Conservation (phyloP, 106 monocot species). For the Allium fistulosum region DNA sequence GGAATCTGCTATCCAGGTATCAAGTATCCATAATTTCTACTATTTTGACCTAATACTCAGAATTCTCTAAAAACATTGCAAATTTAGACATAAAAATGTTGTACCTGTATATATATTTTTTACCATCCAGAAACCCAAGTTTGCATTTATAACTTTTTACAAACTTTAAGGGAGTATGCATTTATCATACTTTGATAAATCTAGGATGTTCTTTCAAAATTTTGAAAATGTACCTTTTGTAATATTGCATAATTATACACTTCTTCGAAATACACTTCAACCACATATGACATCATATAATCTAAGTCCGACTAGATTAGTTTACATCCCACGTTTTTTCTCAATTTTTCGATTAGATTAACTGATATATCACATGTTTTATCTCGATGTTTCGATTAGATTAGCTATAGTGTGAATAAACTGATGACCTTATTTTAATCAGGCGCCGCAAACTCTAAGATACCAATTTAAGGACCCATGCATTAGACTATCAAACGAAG, state of each 20-base stretch:
- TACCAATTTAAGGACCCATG: slow-evolving; percentile 54
- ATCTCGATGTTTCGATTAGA: background rate
- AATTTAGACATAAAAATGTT: background rate
- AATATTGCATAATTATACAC: too few species aligned
- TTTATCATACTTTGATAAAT: background rate
- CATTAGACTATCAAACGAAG: slow-evolving; percentile 48
- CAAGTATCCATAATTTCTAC: background rate
- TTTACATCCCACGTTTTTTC: background rate
- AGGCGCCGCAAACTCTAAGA: slow-evolving; percentile 42
- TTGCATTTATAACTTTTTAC: background rate
- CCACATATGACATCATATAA: too few species aligned
- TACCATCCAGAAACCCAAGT: background rate
- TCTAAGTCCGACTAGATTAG: background rate
- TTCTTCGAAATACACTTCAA: too few species aligned
- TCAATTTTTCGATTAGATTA: background rate
- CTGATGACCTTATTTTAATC: background rate
- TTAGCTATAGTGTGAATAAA: background rate
- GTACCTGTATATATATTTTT: background rate
- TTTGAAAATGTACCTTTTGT: too few species aligned
- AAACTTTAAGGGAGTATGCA: background rate
- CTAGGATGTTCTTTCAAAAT: too few species aligned
- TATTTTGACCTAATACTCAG: background rate
- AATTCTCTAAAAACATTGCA: background rate
- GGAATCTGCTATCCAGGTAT: slow-evolving; percentile 67
- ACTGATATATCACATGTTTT: background rate